Percentiles rank a stretch among this genome's conserved stretches.
These are phyloP conservation scores for Biscogniauxia marginata DNA, from an alignment of 2,329 filamentous ascomycete species.

Conservation along the genomic window DNA sequence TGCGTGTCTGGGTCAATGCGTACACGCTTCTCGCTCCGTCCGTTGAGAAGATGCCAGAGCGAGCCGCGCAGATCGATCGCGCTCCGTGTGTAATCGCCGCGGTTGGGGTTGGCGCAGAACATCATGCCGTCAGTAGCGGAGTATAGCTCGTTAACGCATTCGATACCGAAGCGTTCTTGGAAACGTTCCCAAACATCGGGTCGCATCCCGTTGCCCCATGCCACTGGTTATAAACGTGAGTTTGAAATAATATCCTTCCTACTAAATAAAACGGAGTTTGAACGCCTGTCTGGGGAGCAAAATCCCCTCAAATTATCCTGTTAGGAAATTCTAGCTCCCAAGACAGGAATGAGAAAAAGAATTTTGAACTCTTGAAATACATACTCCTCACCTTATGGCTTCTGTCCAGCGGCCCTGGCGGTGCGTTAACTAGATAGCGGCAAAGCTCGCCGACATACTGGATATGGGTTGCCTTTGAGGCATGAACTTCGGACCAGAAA, in stretches of 20 bases:
- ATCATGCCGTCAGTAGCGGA: slow-evolving; percentile 72
- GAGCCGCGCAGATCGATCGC: slow-evolving; percentile 68
- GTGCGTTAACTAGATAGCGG: slow-evolving; percentile 68
- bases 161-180: slow-evolving; percentile 59
- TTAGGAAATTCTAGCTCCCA: too few relatives aligned
- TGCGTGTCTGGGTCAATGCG: slow-evolving; percentile 67
- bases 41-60: slow-evolving; percentile 52
- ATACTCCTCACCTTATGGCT: slow-evolving; percentile 54
- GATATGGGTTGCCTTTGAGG: slow-evolving; percentile 64
- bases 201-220: slow-evolving; percentile 66
- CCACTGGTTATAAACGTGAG: too few relatives aligned
- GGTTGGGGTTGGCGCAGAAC: slow-evolving; percentile 53
- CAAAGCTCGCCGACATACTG: slow-evolving; percentile 78
- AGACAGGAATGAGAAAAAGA: too few relatives aligned
- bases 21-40: slow-evolving; percentile 61
- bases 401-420: slow-evolving; percentile 57
- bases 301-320: too few relatives aligned
- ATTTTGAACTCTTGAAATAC: too few relatives aligned
- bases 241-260: too few relatives aligned
- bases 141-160: slow-evolving; percentile 69
- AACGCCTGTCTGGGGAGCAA: too few relatives aligned
- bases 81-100: slow-evolving; percentile 59
- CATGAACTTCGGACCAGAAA: slow-evolving; percentile 71
- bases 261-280: too few relatives aligned
- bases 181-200: slow-evolving; percentile 68